phyloP scores from a whole-genome alignment of 257 asterid genomes.

The Ehretia macrophylla region DNA sequence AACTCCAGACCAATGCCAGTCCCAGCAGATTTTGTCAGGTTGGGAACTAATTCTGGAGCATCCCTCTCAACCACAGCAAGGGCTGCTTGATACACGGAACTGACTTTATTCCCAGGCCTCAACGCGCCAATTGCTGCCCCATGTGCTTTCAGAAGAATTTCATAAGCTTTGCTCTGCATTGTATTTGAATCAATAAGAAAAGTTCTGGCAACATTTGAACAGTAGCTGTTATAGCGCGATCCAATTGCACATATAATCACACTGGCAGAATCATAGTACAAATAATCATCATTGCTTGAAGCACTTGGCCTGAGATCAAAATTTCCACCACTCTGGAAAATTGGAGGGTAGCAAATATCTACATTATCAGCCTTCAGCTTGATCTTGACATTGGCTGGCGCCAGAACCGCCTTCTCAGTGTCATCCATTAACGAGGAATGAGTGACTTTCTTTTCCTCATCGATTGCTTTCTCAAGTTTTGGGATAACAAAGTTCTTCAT shows the following conservation, averaged over 20 bases:
- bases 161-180: constrained; percentile 59
- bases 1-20: constrained; percentile 82
- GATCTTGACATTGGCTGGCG: constrained; percentile 58
- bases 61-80: constrained; percentile 51
- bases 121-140: constrained; percentile 65
- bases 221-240: constrained; percentile 65
- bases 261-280: constrained; percentile 56
- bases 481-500: constrained; percentile 70
- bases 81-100: constrained; percentile 56
- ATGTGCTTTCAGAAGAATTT: constrained; percentile 65
- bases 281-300: constrained; percentile 49
- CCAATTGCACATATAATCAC: constrained; percentile 71
- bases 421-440: constrained; percentile 66
- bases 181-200: constrained; percentile 53
- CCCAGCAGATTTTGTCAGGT: constrained; percentile 72
- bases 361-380: constrained; percentile 72
- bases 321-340: constrained; percentile 74
- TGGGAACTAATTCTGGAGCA: constrained; percentile 55
- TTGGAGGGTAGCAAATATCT: constrained; percentile 85
- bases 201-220: constrained; percentile 74
- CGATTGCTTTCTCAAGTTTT: constrained; percentile 51
- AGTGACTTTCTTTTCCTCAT: constrained; percentile 66
- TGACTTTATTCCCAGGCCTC: constrained; percentile 51
- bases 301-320: constrained; percentile 77
- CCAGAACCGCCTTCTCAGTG: constrained; percentile 65